phyloP scores from a whole-genome alignment of 2,329 filamentous ascomycete species.

The Corynespora cassiicola region DNA sequence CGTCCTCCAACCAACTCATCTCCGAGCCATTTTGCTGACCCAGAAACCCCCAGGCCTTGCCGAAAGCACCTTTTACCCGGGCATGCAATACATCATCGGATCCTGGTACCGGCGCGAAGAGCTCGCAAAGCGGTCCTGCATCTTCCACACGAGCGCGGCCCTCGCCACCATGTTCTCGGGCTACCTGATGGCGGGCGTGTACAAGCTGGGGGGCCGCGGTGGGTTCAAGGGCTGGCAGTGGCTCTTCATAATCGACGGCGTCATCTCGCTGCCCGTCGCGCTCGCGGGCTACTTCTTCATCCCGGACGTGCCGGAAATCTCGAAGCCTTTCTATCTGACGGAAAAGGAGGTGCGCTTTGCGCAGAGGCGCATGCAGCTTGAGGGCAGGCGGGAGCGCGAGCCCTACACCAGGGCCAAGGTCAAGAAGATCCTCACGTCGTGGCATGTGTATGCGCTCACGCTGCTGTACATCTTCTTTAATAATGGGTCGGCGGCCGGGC shows the following conservation, averaged over 20 bases:
- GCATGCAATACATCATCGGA: conserved; percentile 60
- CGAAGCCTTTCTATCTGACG: conserved; percentile 56
- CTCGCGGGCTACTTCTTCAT: conserved; percentile 57
- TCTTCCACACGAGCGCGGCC: conserved; percentile 58
- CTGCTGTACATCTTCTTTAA: conserved; percentile 69
- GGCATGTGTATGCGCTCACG: conserved; percentile 68
- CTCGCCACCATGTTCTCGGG: conserved; percentile 58
- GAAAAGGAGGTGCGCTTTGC: conserved; percentile 53
- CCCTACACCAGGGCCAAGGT: conserved; percentile 61
- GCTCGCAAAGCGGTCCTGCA: conserved; percentile 59
- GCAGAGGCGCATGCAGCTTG: conserved; percentile 57
- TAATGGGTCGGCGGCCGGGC: conserved; percentile 59
- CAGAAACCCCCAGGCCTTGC: conserved; percentile 44
- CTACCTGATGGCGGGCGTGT: conserved; percentile 62
- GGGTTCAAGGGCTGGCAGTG: conserved; percentile 63
- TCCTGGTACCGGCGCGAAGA: conserved; percentile 60
- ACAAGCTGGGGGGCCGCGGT: conserved; percentile 54
- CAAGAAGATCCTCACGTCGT: conserved; percentile 66
- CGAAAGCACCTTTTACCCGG: conserved; percentile 60
- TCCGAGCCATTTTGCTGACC: background rate
- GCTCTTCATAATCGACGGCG: conserved; percentile 61
- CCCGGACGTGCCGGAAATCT: conserved; percentile 60
- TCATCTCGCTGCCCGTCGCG: conserved; percentile 61
- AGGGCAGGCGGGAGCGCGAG: conserved; percentile 53
- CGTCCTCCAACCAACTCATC: background rate